Base-by-base conservation (phyloP, 2,329 filamentous ascomycete species). In the Didymella pomorum region DNA sequence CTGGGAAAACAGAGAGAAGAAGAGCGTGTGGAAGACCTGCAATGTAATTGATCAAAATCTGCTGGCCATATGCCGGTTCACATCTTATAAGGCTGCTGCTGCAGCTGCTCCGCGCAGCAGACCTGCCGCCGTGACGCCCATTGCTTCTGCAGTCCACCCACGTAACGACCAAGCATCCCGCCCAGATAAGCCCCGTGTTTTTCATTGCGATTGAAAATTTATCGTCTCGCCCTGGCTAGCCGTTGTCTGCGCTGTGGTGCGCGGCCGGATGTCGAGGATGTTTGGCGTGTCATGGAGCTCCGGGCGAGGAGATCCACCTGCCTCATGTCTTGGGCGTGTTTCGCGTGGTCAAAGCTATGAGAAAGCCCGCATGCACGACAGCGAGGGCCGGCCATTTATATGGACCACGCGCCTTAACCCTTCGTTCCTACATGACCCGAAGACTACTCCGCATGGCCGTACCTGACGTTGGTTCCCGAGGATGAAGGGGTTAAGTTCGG, bases 121-220 rank as follows among this genome's bases (percentile, higher is more conserved):
- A 45, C 59, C 64, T 44, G 37, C 42, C 56, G 42, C 47, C 50
- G 53, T 64, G 57, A 59, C 65, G 47, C 52, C 41, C 52, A 56
- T 64, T 67, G 63, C 69, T 56, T 57, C 61, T 61, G 44, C 43
- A 35, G 16, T 21, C 44, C 53, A 47, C 55, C 60, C 62, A 62
- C 69, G 68, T 58, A 52, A 63, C 58, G 43, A 55, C 64, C 52
- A 58, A 60, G 51, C 66, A 68, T 63, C 51, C 61, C 62, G 61
- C 69, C 55, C 65, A 61, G 70, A 71, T 71, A 72, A 71, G 69
- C 62, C 64, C 63, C 62, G 58, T 47, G 59, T 65, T 59, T 62
- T 63, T 60, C 65, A 68, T 49, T 60, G 43, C 58, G 42, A 64
- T 68, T 69, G 61, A 69, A 72, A 69, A 67, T 67, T 64, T 63